Base-by-base conservation (phyloP, 768 basidiomycete genomes). In the Candolleomyces eurysporus region DNA sequence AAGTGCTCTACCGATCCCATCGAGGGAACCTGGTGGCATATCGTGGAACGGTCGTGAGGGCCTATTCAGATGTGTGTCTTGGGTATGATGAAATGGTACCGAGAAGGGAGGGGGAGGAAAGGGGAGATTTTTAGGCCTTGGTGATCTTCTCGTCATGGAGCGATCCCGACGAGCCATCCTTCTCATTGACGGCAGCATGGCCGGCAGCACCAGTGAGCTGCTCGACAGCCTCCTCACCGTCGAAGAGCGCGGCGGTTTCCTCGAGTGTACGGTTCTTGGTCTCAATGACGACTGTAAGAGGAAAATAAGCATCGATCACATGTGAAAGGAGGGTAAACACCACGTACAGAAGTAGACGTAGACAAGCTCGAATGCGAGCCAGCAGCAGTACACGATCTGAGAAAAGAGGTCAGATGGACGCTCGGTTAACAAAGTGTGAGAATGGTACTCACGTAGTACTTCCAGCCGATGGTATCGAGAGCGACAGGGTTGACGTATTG, bases 401-500 rank as follows among this genome's bases (percentile, higher is more conserved):
- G 4, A 14, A 21, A 48, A 32, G 11, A 50, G 36, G 36, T 36
- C 36, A 11, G 36, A 17, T 21, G 16, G 22, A 55, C 10, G n/a
- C 45, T 13, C 11, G 59, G 17, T 91, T 64, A 80, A 91, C 91
- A 65, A 82, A 65, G 21, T 89, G 83, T 64, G 19, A 5, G 16
- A 46, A 46, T 7, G 19, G 5, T 46, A 46, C 45, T 46, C 45
- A 91, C 78, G 45, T 91, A 91, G 79, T 91, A 92, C 69, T 86
- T 91, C 91, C 91, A 92, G 58, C 69, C 76, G 56, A 92, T 76
- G 40, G 69, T 60, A 5, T 79, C 75, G 48, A 92, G 78, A 42
- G 90, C 91, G 71, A 92, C 83, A 45, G 91, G 92, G 78, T 94
- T 94, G 72, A 88, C 85, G 69, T 93, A 92, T 75, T 92, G 92